phyloP scores from a whole-genome alignment of 2,329 filamentous ascomycete genomes.

The Rosellinia necatrix region DNA sequence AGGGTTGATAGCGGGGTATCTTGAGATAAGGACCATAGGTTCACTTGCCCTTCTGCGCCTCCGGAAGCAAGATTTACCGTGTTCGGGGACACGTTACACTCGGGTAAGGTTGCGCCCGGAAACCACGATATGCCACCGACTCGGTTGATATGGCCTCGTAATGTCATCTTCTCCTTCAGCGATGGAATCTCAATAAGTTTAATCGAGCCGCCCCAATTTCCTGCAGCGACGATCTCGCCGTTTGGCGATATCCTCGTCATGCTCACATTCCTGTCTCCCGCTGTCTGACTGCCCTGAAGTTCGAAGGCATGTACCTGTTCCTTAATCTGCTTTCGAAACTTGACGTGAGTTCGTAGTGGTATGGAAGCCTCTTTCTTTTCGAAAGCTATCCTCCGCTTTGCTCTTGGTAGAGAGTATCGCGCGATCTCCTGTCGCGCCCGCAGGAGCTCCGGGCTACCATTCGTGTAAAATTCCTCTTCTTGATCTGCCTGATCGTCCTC shows the following conservation, averaged over 20 bases:
- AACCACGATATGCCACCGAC: conserved; percentile 91
- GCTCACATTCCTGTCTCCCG: conserved; percentile 86
- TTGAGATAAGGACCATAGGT: conserved; percentile 87
- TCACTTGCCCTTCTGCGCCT: conserved; percentile 83
- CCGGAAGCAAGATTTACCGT: conserved; percentile 87
- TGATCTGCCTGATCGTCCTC: conserved; percentile 71
- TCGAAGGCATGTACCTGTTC: conserved; percentile 82
- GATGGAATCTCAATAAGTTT: conserved; percentile 84
- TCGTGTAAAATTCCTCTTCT: conserved; percentile 94
- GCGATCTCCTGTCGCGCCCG: conserved; percentile 80
- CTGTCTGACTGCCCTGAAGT: conserved; percentile 90
- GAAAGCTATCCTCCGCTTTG: conserved; percentile 74
- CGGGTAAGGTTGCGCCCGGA: conserved; percentile 77
- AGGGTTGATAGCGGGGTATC: conserved; percentile 85
- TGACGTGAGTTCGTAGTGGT: conserved; percentile 85
- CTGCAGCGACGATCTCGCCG: conserved; percentile 81
- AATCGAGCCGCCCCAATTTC: conserved; percentile 91
- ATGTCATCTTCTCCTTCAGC: conserved; percentile 73
- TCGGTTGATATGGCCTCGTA: conserved; percentile 85
- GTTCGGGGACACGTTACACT: conserved; percentile 70
- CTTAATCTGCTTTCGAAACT: conserved; percentile 87
- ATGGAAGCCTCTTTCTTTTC: conserved; percentile 84
- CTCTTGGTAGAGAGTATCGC: conserved; percentile 79
- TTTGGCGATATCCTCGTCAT: conserved; percentile 90
- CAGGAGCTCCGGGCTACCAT: conserved; percentile 75